Conservation (phyloP, 805 yeast species). For the Metschnikowia reukaufii region DNA sequence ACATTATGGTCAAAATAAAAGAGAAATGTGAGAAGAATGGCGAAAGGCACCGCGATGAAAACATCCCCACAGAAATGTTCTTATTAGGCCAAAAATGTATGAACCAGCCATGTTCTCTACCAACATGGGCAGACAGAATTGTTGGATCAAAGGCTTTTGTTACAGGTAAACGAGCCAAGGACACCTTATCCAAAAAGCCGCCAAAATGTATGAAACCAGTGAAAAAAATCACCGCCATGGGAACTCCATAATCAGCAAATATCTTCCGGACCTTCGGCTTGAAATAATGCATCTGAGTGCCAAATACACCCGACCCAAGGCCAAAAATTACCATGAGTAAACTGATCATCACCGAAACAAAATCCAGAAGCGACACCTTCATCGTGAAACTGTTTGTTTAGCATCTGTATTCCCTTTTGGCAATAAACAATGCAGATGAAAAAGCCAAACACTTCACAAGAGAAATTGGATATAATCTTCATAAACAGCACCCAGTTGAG, state of each 20-base stretch:
- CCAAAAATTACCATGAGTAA: slow-evolving; percentile 79
- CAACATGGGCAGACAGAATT: slow-evolving; percentile 20
- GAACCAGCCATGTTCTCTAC: slow-evolving; percentile 67
- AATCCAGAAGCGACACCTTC: slow-evolving; percentile 53
- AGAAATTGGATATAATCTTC: slow-evolving; percentile 72
- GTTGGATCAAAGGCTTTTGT: slow-evolving; percentile 79
- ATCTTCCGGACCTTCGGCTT: slow-evolving; percentile 61
- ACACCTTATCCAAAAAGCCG: slow-evolving; percentile 59
- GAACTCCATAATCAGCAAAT: slow-evolving; percentile 84
- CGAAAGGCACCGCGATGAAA: slow-evolving; percentile 92
- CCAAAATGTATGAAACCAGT: slow-evolving; percentile 94
- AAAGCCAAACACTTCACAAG: slow-evolving; percentile 91
- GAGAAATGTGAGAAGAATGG: slow-evolving; percentile 73
- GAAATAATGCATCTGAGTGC: slow-evolving; percentile 61
- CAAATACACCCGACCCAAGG: slow-evolving; percentile 55
- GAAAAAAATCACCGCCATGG: slow-evolving; percentile 80
- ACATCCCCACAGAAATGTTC: slow-evolving; percentile 69
- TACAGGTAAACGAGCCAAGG: slow-evolving; percentile 65
- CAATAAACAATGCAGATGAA: slow-evolving; percentile 86
- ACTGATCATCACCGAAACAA: slow-evolving; percentile 71
- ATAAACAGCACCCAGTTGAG: slow-evolving; percentile 66
- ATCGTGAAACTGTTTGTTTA: slow-evolving; percentile 63
- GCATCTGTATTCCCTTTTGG: slow-evolving; percentile 85
- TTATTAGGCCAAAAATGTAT: slow-evolving; percentile 65
- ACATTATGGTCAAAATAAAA: slow-evolving; percentile 96